Conservation (phyloP, 805 yeast species). For the Saturnispora sekii region DNA sequence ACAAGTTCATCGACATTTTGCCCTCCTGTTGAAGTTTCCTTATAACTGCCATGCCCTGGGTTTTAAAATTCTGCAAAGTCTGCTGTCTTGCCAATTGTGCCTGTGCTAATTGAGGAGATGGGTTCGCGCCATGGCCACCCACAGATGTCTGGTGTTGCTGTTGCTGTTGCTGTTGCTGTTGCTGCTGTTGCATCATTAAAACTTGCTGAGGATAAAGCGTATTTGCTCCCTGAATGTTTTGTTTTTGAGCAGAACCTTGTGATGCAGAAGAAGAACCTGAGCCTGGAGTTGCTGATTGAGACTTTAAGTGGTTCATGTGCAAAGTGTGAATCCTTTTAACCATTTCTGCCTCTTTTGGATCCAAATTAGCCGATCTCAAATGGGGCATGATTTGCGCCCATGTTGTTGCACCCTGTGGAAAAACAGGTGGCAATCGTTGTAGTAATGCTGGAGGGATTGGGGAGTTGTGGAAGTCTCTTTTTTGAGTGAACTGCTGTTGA, state of each 20-base stretch:
- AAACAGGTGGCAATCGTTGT: constrained; percentile 51
- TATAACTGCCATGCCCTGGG: constrained; percentile 28
- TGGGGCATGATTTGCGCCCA: constrained; percentile 73
- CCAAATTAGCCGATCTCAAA: constrained; percentile 43
- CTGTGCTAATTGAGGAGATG: not conserved
- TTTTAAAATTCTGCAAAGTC: constrained; percentile 22
- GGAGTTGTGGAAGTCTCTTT: constrained; percentile 43
- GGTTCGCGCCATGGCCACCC: not conserved
- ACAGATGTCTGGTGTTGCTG: constrained; percentile 7
- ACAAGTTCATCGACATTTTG: constrained; percentile 23
- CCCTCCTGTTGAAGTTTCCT: constrained; percentile 27
- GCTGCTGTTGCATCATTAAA: constrained; percentile 18
- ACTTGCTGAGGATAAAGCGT: constrained; percentile 26
- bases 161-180: constrained; percentile 11
- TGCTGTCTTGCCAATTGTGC: constrained; percentile 9
- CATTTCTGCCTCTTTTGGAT: constrained; percentile 45
- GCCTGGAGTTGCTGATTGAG: not conserved
- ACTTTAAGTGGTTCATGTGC: constrained; percentile 47
- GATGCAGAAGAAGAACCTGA: not conserved
- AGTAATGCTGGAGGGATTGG: constrained; percentile 67
- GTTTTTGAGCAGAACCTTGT: not conserved
- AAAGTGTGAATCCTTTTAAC: constrained; percentile 60
- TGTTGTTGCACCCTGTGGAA: constrained; percentile 70
- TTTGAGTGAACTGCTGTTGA: constrained; percentile 12
- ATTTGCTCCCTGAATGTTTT: not conserved